Conservation (phyloP, 2,329 filamentous ascomycete genomes). For the Pyrenophora seminiperda region DNA sequence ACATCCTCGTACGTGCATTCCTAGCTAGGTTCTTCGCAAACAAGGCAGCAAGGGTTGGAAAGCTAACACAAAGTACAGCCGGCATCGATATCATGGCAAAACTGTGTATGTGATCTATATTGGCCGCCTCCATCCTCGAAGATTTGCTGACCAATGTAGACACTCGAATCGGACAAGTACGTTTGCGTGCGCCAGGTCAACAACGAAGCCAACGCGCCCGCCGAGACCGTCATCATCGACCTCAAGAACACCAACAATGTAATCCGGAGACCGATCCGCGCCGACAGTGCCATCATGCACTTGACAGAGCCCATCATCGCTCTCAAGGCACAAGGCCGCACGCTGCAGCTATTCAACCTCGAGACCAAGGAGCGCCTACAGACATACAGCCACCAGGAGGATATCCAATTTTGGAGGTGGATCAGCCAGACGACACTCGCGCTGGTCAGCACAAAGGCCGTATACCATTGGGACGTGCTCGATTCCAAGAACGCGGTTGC, state of each 20-base stretch:
- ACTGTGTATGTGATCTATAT: slow-evolving; percentile 67
- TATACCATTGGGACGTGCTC: slow-evolving; percentile 98
- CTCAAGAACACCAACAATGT: slow-evolving; percentile 98
- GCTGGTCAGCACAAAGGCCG: slow-evolving; percentile 84
- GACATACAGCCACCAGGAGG: slow-evolving; percentile 94
- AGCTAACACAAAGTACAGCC: slow-evolving; percentile 56
- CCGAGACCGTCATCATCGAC: slow-evolving; percentile 96
- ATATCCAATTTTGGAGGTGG: slow-evolving; percentile 99
- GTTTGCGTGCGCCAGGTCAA: slow-evolving; percentile 97
- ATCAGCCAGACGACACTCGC: slow-evolving; percentile 87
- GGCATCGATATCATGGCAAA: slow-evolving; percentile 81
- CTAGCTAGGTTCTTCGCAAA: slow-evolving; percentile 17
- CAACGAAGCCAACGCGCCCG: slow-evolving; percentile 73
- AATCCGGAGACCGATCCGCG: slow-evolving; percentile 93
- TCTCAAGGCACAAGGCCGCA: slow-evolving; percentile 90
- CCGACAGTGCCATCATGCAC: slow-evolving; percentile 99
- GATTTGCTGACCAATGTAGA: slow-evolving; percentile 60
- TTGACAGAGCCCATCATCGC: slow-evolving; percentile 96
- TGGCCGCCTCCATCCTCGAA: slow-evolving; percentile 2
- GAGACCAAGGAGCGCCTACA: slow-evolving; percentile 93
- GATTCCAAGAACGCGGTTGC: slow-evolving; percentile 78
- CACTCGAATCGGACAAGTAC: slow-evolving; percentile 95
- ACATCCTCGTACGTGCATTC: slow-evolving; percentile 53
- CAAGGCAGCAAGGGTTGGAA: slow-evolving; percentile 22
- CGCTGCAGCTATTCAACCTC: slow-evolving; percentile 97